Evolutionary conservation across 2,329 filamentous ascomycete species (phyloP).

Genomic region (Colletotrichum cordylinicola): DNA sequence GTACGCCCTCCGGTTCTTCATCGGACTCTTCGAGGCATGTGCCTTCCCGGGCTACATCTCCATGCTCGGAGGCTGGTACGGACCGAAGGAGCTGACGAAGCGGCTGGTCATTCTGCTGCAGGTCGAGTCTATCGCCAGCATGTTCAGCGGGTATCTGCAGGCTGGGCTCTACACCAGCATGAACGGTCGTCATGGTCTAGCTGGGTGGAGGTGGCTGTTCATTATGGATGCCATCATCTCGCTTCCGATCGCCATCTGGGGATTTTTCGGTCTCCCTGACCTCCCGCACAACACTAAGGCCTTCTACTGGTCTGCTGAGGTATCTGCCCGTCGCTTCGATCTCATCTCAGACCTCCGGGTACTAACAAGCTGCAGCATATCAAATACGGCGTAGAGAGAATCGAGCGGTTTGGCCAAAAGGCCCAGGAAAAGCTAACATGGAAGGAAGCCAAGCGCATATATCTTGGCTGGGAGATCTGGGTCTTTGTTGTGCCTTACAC

Average conservation of each 20-base stretch:
- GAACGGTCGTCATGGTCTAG: constrained; percentile 34
- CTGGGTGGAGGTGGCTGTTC: constrained; percentile 45
- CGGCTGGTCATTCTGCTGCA: constrained; percentile 53
- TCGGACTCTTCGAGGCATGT: constrained; percentile 44
- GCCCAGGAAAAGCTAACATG: constrained; percentile 19
- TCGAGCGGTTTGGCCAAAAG: constrained; percentile 26
- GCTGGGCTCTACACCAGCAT: constrained; percentile 52
- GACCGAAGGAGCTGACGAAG: constrained; percentile 48
- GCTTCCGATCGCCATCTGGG: constrained; percentile 26
- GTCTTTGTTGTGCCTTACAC: constrained; percentile 24
- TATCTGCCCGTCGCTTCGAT: not conserved
- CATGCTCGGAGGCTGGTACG: constrained; percentile 50
- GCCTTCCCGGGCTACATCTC: constrained; percentile 31
- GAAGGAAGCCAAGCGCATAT: constrained; percentile 21
- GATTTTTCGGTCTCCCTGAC: constrained; percentile 27
- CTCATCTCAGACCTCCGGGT: not conserved
- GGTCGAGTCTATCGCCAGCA: constrained; percentile 55
- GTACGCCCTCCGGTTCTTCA: constrained; percentile 47
- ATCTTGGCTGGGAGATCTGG: constrained; percentile 23
- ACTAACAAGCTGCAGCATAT: not conserved
- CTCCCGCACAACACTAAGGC: constrained; percentile 20
- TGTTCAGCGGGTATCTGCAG: constrained; percentile 64
- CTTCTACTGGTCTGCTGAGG: constrained; percentile 18
- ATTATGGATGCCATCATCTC: constrained; percentile 40
- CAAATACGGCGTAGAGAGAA: constrained; percentile 25